These are phyloP conservation scores for Psilocybe cyanescens DNA, from an alignment of 768 basidiomycete genomes.

Conservation along the genomic window DNA sequence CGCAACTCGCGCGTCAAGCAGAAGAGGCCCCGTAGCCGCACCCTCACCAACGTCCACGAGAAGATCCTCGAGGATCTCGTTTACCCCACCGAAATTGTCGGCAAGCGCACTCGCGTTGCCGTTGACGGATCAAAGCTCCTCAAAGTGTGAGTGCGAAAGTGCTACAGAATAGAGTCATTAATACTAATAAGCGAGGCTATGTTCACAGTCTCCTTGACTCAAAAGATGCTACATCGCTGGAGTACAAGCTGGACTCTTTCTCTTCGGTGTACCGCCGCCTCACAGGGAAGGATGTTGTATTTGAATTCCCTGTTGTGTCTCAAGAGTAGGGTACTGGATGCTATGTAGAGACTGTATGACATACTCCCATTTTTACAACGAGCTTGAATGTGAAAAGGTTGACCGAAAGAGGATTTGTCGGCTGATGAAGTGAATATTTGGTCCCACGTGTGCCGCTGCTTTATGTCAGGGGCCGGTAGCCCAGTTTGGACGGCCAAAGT, in stretches of 20 bases:
- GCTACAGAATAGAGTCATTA: constrained; percentile 12
- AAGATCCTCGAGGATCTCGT: constrained; percentile 99
- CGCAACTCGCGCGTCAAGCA: constrained; percentile 92
- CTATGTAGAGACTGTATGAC: constrained; percentile 20
- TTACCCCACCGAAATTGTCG: constrained; percentile 98
- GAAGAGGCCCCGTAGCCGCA: constrained; percentile 96
- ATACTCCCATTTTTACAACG: constrained; percentile 1
- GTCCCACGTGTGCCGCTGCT: constrained; percentile 37
- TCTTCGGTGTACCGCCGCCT: constrained; percentile 94
- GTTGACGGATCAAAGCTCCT: constrained; percentile 95
- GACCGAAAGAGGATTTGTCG: constrained; percentile 14
- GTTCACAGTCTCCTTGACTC: constrained; percentile 87
- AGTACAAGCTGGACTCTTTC: constrained; percentile 99
- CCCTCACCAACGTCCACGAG: constrained; percentile 97
- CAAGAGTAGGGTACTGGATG: constrained; percentile 58
- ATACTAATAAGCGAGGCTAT: constrained; percentile 4
- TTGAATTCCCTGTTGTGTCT: constrained; percentile 84
- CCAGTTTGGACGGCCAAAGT: constrained; percentile 28
- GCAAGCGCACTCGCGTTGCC: constrained; percentile 94
- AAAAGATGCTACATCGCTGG: constrained; percentile 96
- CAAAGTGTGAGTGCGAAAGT: constrained; percentile 81
- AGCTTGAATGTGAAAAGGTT: background rate
- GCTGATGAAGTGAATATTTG: constrained; percentile 20
- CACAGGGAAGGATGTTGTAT: constrained; percentile 96
- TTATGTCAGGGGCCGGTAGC: constrained; percentile 31